Base-by-base conservation (phyloP, 202 grass and related monocot genomes). In the Brachypodium distachyon region DNA sequence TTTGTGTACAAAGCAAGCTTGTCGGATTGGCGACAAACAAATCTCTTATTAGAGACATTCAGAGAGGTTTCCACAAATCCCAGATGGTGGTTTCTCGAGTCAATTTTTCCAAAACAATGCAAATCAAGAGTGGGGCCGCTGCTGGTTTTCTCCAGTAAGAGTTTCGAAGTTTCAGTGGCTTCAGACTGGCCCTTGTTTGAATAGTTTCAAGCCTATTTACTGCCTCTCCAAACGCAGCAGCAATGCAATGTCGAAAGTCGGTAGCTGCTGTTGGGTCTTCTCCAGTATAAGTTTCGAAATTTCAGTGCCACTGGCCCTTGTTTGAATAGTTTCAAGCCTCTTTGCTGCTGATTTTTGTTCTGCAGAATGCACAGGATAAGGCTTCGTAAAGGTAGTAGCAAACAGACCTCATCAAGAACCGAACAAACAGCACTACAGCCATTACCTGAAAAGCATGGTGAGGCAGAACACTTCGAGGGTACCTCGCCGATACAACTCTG, bases 401-500 rank as follows among this genome's bases (percentile, higher is more conserved):
- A 68, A 55, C 17, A 55, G 5, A n/a, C 59, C 21, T 56, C 23
- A 42, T 36, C 46, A 17, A 54, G n/a, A 16, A 52, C 54, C 1
- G 3, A 54, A 37, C 64, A 4, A 53, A 43, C 16, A 74, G 38
- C 37, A 74, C 23, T 77, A 61, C 9, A 74, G 23, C 44, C 79
- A n/a, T 81, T 84, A 84, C 76, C 86, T 81, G 44, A 50, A 76
- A 64, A 65, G 29, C 28, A 57, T 65, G 57, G 14, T 71, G 55
- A 29, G 4, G 23, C 38, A 64, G 4, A 56, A 65, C 29, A 39
- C 18, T 39, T 40, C 0, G 3, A 53, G 28, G 43, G 46, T 21
- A 53, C 44, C 36, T 38, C 19, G 41, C 10, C 14, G 33, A 54
- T 65, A 77, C 18, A 40, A 18, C 10, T 8, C 13, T 7, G 42